Base-by-base conservation (phyloP, 164 flowering plant species). In the Pachysandra terminalis region DNA sequence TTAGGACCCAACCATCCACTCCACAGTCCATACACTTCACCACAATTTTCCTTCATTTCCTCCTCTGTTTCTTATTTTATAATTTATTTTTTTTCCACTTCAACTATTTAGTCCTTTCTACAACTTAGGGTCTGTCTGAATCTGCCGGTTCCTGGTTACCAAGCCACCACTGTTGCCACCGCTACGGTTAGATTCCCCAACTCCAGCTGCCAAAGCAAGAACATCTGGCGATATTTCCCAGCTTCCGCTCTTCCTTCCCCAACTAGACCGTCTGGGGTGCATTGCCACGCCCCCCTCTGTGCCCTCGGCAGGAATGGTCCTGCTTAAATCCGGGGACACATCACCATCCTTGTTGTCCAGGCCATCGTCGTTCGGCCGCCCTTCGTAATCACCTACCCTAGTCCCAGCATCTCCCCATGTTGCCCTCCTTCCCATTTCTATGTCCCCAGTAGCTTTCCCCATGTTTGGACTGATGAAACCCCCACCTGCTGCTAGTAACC, bases 381-480 rank as follows among this genome's bases (percentile, higher is more conserved):
- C 89, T 60, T 86, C 98, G 35, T 76, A 67, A 54, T 78, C 81
- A 65, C 78, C 88, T 52, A 72, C 68, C 13, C 74, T 82, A 5
- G 79, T 61, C 21, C 77, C 89, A 70, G 71, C 64, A 54, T 84
- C 87, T 19, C 84, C 87, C 93, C 93, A 88, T 16, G 79, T 86
- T 94, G 91, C 71, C 95, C 79, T 21, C 98, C 97, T 90, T 86
- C 90, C n/a, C n/a, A n/a, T n/a, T n/a, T n/a, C n/a, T n/a, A n/a
- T n/a, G n/a, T n/a, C n/a, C n/a, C n/a, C n/a, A 19, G 70, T 80
- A 24, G 77, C 75, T 72, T 82, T 86, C 28, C 88, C 87, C 89
- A 85, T 80, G 69, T 78, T 87, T 64, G 90, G 87, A 71, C 89
- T 81, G 71, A 84, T 73, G 68, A 85, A 87, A 60, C 89, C 86